phyloP scores from a whole-genome alignment of 1,284 basidiomycete species.

The Malassezia slooffiae region DNA sequence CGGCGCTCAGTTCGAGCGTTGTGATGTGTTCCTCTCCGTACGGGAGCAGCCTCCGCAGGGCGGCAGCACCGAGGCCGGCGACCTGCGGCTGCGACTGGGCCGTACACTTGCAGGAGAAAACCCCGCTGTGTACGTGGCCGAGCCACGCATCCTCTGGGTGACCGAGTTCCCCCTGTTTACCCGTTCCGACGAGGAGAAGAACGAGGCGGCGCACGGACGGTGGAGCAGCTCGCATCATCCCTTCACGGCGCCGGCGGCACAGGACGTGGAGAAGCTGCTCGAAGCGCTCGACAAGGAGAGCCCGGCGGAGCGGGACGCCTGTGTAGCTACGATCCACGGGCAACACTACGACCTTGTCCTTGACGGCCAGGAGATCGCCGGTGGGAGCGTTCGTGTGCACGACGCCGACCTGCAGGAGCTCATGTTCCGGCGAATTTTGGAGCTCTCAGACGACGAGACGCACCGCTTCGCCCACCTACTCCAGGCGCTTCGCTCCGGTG shows the following conservation, averaged over 20 bases:
- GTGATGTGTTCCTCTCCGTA: constrained; percentile 19
- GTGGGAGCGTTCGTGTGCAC: constrained; percentile 83
- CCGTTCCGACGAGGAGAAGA: constrained; percentile 73
- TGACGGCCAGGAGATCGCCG: constrained; percentile 85
- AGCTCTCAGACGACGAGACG: constrained; percentile 62
- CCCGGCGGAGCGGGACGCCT: not conserved
- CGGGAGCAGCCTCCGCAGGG: constrained; percentile 51
- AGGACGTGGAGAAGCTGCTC: constrained; percentile 67
- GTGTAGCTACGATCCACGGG: constrained; percentile 54
- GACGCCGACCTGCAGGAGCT: constrained; percentile 72
- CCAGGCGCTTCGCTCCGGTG: constrained; percentile 72
- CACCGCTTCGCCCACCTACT: constrained; percentile 70
- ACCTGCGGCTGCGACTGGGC: constrained; percentile 57
- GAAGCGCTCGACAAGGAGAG: constrained; percentile 21
- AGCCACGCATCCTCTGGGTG: constrained; percentile 82
- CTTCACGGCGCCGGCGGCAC: constrained; percentile 86
- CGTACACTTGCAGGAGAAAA: constrained; percentile 58
- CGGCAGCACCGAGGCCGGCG: constrained; percentile 73
- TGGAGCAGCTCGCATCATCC: constrained; percentile 89
- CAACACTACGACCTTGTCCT: constrained; percentile 97
- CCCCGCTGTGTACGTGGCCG: constrained; percentile 46
- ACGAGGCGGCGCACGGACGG: constrained; percentile 58
- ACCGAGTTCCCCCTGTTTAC: constrained; percentile 94
- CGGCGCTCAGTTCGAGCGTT: constrained; percentile 48
- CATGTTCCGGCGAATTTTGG: constrained; percentile 65